Percentiles rank a stretch among this genome's conserved stretches.
Conservation (phyloP, 495 filamentous ascomycete genomes). For the Cercophora scortea region DNA sequence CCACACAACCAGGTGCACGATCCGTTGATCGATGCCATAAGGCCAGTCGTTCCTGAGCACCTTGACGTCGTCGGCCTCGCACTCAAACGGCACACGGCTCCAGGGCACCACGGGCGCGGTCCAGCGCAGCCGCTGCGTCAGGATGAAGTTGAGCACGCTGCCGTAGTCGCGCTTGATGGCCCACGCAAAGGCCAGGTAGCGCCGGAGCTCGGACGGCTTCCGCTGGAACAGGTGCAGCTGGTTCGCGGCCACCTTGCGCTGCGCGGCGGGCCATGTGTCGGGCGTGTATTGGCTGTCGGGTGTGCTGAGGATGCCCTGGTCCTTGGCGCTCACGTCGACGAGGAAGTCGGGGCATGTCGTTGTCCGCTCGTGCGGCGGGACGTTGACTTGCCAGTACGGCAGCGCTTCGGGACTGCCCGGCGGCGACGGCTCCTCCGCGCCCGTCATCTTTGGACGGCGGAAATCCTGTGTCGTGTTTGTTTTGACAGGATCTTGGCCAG, state of each 20-base stretch:
- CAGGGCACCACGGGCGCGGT: constrained; percentile 24
- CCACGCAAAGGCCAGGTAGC: constrained; percentile 60
- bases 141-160: constrained; percentile 66
- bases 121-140: constrained; percentile 61
- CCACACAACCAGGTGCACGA: constrained; percentile 83
- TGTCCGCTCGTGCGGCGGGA: constrained; percentile 53
- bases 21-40: constrained; percentile 66
- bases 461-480: background rate
- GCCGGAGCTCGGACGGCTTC: constrained; percentile 61
- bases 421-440: background rate
- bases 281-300: constrained; percentile 52
- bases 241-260: constrained; percentile 54
- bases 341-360: constrained; percentile 64
- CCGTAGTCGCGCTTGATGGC: constrained; percentile 54
- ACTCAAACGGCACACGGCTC: constrained; percentile 31
- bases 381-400: constrained; percentile 77
- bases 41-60: constrained; percentile 88
- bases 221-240: constrained; percentile 67
- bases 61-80: constrained; percentile 58
- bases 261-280: constrained; percentile 57
- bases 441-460: too few relatives aligned
- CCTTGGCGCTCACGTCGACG: constrained; percentile 43
- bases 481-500: too few relatives aligned
- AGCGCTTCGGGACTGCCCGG: constrained; percentile 16
- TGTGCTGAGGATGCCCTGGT: constrained; percentile 54